Percentiles rank a stretch among this genome's conserved stretches.
These are phyloP conservation scores for Lachancea nothofagi DNA, from an alignment of 805 yeast genomes.

Conservation along the genomic window DNA sequence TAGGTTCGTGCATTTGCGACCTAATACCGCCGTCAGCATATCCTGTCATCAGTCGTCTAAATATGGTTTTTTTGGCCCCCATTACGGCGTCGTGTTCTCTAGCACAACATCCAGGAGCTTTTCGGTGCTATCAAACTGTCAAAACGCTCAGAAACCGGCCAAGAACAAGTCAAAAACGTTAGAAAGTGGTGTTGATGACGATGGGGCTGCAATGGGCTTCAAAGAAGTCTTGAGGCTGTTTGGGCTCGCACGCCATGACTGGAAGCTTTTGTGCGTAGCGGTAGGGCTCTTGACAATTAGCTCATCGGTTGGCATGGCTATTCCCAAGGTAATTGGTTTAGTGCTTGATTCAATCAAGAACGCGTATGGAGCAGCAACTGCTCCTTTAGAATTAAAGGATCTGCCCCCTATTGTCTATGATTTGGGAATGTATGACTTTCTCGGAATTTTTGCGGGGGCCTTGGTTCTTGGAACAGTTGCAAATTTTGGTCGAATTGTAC, in stretches of 20 bases:
- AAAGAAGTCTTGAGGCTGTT: constrained; percentile 38
- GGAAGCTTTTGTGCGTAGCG: constrained; percentile 40
- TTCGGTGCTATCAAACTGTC: too few relatives aligned
- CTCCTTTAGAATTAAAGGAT: constrained; percentile 25
- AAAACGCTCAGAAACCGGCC: not conserved
- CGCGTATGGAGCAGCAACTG: constrained; percentile 20
- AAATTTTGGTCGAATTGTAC: constrained; percentile 63
- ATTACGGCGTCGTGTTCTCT: too few relatives aligned
- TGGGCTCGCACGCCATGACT: constrained; percentile 41
- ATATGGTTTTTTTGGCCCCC: too few relatives aligned
- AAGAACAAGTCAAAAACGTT: not conserved
- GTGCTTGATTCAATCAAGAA: constrained; percentile 46
- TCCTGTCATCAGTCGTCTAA: too few relatives aligned
- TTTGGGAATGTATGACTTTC: constrained; percentile 54
- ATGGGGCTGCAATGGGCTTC: constrained; percentile 19
- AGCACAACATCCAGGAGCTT: too few relatives aligned
- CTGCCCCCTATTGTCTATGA: constrained; percentile 42
- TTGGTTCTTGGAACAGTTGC: constrained; percentile 64
- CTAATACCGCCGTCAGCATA: too few relatives aligned
- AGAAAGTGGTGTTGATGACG: not conserved
- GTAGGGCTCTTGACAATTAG: constrained; percentile 41
- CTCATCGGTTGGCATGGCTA: constrained; percentile 45
- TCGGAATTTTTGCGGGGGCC: constrained; percentile 49
- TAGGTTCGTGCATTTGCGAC: too few relatives aligned
- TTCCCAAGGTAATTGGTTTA: constrained; percentile 53